A percentile compares a stretch with the other conserved stretches of the same genome.
Evolutionary conservation across 108 stramenopile species (phyloP).

Genomic region (Skeletonema tropicum): DNA sequence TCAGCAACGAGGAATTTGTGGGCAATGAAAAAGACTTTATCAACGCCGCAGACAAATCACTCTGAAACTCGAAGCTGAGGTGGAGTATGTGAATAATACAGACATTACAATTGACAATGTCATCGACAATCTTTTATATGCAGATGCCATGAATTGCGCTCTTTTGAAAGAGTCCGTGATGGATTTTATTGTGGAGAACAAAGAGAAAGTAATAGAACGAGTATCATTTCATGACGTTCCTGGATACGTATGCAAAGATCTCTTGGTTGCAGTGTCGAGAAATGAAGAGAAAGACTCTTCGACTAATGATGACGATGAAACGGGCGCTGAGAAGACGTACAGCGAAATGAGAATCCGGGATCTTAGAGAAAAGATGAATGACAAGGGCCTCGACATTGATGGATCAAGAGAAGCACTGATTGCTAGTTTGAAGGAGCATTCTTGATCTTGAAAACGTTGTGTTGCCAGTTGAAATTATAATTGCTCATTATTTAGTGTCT

Average conservation of each 20-base stretch:
- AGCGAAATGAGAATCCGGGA: too few species aligned
- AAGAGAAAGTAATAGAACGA: background rate
- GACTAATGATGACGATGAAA: too few species aligned
- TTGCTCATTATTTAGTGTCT: too few species aligned
- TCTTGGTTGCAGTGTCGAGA: background rate
- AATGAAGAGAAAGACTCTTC: background rate
- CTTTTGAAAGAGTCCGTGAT: slow-evolving; percentile 17
- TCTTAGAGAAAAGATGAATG: too few species aligned
- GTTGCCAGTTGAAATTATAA: too few species aligned
- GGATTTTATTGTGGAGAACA: slow-evolving; percentile 20
- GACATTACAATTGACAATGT: slow-evolving; percentile 5
- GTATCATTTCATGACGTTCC: background rate
- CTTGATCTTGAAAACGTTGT: too few species aligned
- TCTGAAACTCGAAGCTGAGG: slow-evolving; percentile 9
- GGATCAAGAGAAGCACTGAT: too few species aligned
- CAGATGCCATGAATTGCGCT: slow-evolving; percentile 3
- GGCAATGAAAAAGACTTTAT: background rate
- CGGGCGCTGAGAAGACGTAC: too few species aligned
- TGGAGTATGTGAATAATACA: background rate
- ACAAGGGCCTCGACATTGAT: too few species aligned
- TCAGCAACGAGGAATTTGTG: background rate
- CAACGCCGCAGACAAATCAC: background rate
- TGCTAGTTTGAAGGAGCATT: too few species aligned
- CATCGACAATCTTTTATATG: background rate
- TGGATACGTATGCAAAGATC: background rate